These are phyloP conservation scores for Chenopodium album DNA, from an alignment of 148 eudicot genomes.

Conservation along the genomic window DNA sequence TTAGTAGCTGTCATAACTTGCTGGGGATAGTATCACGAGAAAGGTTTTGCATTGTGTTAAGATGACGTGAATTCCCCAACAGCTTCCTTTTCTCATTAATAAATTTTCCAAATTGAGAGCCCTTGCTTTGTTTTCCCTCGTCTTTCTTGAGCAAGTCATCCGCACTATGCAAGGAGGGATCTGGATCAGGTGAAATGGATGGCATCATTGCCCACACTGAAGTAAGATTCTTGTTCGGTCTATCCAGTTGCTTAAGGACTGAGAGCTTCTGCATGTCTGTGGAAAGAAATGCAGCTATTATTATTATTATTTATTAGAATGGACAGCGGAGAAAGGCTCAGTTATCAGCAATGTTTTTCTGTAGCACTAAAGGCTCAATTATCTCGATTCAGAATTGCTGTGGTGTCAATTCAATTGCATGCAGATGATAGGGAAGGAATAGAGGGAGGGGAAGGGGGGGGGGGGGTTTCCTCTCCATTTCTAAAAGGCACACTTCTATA, in stretches of 20 bases:
- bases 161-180: constrained; percentile 42
- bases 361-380: background rate
- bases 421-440: too few species aligned
- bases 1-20: constrained; percentile 57
- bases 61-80: constrained; percentile 37
- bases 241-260: constrained; percentile 64
- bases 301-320: background rate
- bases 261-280: constrained; percentile 65
- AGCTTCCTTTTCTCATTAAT: constrained; percentile 59
- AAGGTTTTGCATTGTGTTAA: constrained; percentile 31
- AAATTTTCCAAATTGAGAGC: constrained; percentile 83
- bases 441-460: too few species aligned
- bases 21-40: constrained; percentile 45
- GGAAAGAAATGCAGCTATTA: constrained; percentile 8
- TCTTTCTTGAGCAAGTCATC: constrained; percentile 30
- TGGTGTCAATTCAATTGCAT: too few species aligned
- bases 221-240: constrained; percentile 59
- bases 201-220: constrained; percentile 91
- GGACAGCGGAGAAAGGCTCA: background rate
- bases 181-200: constrained; percentile 62
- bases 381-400: too few species aligned
- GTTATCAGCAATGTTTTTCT: background rate
- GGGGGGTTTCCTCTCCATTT: too few species aligned
- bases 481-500: too few species aligned
- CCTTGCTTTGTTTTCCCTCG: constrained; percentile 47